Evolutionary conservation across 306 rosid genomes (phyloP).

Genomic region (Vigna angularis): DNA sequence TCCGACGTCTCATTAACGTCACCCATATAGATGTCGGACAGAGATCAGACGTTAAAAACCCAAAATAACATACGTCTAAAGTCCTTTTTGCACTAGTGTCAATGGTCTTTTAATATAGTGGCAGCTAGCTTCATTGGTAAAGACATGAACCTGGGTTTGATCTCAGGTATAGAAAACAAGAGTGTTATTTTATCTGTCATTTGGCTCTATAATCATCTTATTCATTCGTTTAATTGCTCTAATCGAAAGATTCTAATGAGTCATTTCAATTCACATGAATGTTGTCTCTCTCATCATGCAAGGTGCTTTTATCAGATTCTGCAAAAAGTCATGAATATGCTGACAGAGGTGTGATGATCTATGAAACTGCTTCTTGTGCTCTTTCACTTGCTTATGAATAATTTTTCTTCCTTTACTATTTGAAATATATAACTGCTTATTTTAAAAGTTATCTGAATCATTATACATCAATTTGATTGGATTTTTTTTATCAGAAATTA

Average conservation of each 20-base stretch:
- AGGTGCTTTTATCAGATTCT: background rate
- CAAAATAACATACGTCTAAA: too few relatives aligned
- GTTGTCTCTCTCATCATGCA: background rate
- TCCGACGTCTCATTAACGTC: too few relatives aligned
- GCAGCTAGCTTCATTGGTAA: background rate
- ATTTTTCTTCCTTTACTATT: background rate
- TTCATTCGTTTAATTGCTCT: background rate
- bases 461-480: too few relatives aligned
- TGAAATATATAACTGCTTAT: too few relatives aligned
- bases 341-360: background rate
- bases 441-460: too few relatives aligned
- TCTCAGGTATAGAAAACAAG: background rate
- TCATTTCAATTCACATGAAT: slow-evolving; percentile 11
- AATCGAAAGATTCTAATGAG: background rate
- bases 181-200: slow-evolving; percentile 16
- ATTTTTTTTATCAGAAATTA: too few relatives aligned
- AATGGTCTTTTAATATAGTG: too few relatives aligned
- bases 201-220: background rate
- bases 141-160: background rate
- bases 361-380: background rate
- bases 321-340: background rate
- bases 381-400: background rate
- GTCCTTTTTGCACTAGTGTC: too few relatives aligned
- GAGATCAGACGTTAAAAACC: too few relatives aligned
- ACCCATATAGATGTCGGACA: too few relatives aligned